A percentile compares a stretch with the other conserved stretches of the same genome.
Evolutionary conservation across 2,329 filamentous ascomycete species (phyloP).

Genomic region (Botrytis porri): DNA sequence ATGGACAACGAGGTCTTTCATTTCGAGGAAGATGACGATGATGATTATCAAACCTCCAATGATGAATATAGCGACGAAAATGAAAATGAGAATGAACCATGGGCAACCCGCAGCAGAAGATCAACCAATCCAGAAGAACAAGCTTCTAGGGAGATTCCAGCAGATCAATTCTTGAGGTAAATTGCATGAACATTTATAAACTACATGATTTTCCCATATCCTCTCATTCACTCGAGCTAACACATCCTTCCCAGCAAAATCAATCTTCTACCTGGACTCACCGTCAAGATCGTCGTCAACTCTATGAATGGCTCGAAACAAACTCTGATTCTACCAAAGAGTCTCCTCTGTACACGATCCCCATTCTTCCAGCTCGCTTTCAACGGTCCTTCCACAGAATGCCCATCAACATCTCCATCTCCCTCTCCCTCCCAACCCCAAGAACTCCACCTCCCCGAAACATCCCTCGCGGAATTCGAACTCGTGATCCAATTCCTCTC

Average conservation of each 20-base stretch:
- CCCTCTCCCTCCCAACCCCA: too few relatives aligned
- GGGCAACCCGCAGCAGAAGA: background rate
- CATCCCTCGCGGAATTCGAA: slow-evolving; percentile 19
- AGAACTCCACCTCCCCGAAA: slow-evolving; percentile 15
- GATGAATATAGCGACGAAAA: background rate
- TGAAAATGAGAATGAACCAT: background rate
- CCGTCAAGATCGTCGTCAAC: slow-evolving; percentile 20
- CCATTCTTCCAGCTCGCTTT: slow-evolving; percentile 23
- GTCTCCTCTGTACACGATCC: slow-evolving; percentile 22
- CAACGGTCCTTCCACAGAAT: slow-evolving; percentile 16
- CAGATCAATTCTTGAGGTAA: slow-evolving; percentile 13
- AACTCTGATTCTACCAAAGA: slow-evolving; percentile 17
- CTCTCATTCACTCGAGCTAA: background rate
- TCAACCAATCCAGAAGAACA: background rate
- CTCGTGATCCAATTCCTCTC: slow-evolving; percentile 24
- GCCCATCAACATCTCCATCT: too few relatives aligned
- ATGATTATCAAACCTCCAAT: background rate
- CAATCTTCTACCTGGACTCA: slow-evolving; percentile 12
- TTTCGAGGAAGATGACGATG: background rate
- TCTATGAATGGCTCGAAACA: background rate
- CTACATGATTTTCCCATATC: too few relatives aligned
- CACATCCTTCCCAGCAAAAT: background rate
- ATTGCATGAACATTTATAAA: background rate
- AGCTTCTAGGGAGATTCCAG: background rate
- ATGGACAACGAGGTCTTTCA: slow-evolving; percentile 2